Base-by-base conservation (phyloP, 164 flowering plant genomes). In the Macadamia integrifolia region DNA sequence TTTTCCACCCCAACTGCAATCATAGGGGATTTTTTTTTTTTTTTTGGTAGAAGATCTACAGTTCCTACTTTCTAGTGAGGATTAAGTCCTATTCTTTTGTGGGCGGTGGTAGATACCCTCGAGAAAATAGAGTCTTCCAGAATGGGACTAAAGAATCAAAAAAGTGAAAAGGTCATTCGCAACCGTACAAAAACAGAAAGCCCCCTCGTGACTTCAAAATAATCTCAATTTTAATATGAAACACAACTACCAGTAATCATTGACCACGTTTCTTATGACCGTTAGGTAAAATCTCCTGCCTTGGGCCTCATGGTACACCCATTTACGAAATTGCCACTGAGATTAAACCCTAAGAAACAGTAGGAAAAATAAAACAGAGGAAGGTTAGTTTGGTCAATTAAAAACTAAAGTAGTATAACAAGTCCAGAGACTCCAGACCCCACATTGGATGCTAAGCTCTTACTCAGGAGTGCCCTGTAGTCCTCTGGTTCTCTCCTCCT, bases 241-340 rank as follows among this genome's bases (percentile, higher is more conserved):
- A 5, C 5, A 1, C 7, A 35, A 9, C 50, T n/a, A 61, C 62
- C 31, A 57, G 31, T 49, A 3, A 64, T 29, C 40, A 58, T 7
- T n/a, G 10, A 1, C 69, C 68, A 71, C 64, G 50, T 65, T 48
- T 11, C 32, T 48, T 65, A 48, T 30, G 60, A 59, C 73, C 69
- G 64, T 71, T 65, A 61, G 65, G n/a, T 53, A 1, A 0, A 13
- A 12, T 66, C n/a, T 9, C 48, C 9, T 5, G 9, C 6, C 12
- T 17, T 32, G 4, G 12, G 3, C 23, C 17, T 55, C 32, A 23
- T 15, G 32, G 17, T 14, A 50, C 11, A 12, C 9, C 60, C 60
- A 57, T 10, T 18, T 31, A 14, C 58, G 5, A 55, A 55, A 6
- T 9, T 43, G 6, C 48, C 48, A 43, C 48, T 43, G 9, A 43